Conservation (phyloP, 805 yeast genomes). For the Priceomyces carsonii region DNA sequence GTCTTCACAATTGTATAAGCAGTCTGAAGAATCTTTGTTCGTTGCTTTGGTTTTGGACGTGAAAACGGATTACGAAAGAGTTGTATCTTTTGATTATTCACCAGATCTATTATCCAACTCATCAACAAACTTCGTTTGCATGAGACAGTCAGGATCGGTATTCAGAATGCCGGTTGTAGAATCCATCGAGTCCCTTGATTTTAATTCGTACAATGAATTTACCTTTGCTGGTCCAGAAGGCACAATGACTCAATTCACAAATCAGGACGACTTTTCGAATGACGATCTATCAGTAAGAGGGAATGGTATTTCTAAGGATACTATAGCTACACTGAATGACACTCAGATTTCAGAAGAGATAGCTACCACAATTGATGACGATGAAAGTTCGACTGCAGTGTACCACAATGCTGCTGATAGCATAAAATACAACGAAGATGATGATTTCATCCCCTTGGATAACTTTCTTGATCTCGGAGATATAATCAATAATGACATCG, state of each 20-base stretch:
- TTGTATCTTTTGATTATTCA: conserved; percentile 83
- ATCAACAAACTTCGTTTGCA: conserved; percentile 72
- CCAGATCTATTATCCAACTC: conserved; percentile 50
- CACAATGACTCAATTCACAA: conserved; percentile 44
- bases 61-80: conserved; percentile 75
- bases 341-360: conserved; percentile 20
- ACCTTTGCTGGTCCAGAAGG: conserved; percentile 62
- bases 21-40: conserved; percentile 59
- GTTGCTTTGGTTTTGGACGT: conserved; percentile 76
- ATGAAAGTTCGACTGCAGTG: conserved; percentile 15
- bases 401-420: conserved; percentile 10
- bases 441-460: conserved; percentile 28
- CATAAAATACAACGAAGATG: conserved; percentile 16
- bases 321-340: conserved; percentile 7
- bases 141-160: conserved; percentile 88
- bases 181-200: conserved; percentile 59
- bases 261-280: conserved; percentile 20
- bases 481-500: conserved; percentile 69
- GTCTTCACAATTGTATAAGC: conserved; percentile 36
- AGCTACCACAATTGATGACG: conserved; percentile 32
- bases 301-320: conserved; percentile 12
- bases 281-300: conserved; percentile 8
- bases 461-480: conserved; percentile 34
- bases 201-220: conserved; percentile 70
- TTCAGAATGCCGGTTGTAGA: conserved; percentile 76